Conservation (phyloP, 805 yeast genomes). For the Blastobotrys muscicola region DNA sequence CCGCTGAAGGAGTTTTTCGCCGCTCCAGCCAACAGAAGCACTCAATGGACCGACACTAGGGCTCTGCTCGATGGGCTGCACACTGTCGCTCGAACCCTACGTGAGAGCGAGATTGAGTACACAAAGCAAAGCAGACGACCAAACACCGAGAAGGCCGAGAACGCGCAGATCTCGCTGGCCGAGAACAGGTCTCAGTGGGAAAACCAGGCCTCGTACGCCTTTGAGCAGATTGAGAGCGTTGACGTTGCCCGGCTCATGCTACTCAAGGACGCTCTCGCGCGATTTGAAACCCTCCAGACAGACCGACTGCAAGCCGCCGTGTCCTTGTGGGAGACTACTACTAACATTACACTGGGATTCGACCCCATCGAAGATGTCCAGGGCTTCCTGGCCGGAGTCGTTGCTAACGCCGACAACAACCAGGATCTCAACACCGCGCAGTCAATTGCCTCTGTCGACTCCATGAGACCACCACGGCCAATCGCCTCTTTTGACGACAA, state of each 20-base stretch:
- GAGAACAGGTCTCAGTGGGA: constrained; percentile 49
- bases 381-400: not conserved
- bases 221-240: constrained; percentile 63
- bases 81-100: constrained; percentile 33
- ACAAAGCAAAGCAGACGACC: constrained; percentile 31
- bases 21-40: constrained; percentile 27
- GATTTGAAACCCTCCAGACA: constrained; percentile 51
- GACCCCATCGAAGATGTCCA: constrained; percentile 50
- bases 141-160: constrained; percentile 17
- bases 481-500: not conserved
- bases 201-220: constrained; percentile 64
- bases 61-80: constrained; percentile 34
- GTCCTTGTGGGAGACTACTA: constrained; percentile 48
- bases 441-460: not conserved
- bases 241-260: constrained; percentile 54
- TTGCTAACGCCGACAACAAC: not conserved
- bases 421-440: too few species aligned
- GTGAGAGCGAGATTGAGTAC: constrained; percentile 31
- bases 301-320: constrained; percentile 42
- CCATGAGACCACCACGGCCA: not conserved
- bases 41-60: constrained; percentile 46
- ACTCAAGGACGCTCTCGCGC: constrained; percentile 56
- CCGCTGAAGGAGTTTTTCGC: constrained; percentile 38
- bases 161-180: constrained; percentile 28
- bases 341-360: constrained; percentile 56